A percentile compares a stretch with the other conserved stretches of the same genome.
Evolutionary conservation across 2,329 filamentous ascomycete genomes (phyloP).

Genomic region (Fusarium caatingaense): DNA sequence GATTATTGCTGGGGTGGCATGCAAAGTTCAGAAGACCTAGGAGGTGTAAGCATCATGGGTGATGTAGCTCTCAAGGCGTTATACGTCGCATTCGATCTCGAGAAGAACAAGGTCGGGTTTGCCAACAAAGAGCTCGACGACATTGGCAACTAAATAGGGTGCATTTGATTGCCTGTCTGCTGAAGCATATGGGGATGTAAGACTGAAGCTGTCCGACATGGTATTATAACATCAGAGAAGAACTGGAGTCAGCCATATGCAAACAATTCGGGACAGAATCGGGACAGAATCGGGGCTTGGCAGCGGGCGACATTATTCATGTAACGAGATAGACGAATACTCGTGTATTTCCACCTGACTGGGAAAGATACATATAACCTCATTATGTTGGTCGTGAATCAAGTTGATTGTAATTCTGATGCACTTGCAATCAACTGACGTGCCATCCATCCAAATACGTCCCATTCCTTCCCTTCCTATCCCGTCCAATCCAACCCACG

Average conservation of each 20-base stretch:
- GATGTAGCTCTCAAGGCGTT: constrained; percentile 83
- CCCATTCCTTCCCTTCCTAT: constrained; percentile 8
- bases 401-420: constrained; percentile 20
- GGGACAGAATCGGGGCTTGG: background rate
- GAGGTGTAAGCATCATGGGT: constrained; percentile 74
- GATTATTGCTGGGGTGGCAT: constrained; percentile 80
- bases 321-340: constrained; percentile 11
- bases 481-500: constrained; percentile 7
- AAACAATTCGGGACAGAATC: constrained; percentile 10
- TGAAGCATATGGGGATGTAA: constrained; percentile 12
- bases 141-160: constrained; percentile 17
- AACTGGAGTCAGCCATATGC: constrained; percentile 15
- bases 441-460: constrained; percentile 25
- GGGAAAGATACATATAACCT: constrained; percentile 40
- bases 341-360: constrained; percentile 34
- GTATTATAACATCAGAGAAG: constrained; percentile 15
- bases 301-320: constrained; percentile 1
- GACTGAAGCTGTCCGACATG: constrained; percentile 1
- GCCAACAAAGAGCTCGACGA: constrained; percentile 56
- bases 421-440: constrained; percentile 35
- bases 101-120: constrained; percentile 55
- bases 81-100: constrained; percentile 77
- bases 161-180: background rate
- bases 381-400: constrained; percentile 16
- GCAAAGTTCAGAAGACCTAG: constrained; percentile 63